phyloP scores from a whole-genome alignment of 345 rosid genomes.

The Gossypium herbaceum region DNA sequence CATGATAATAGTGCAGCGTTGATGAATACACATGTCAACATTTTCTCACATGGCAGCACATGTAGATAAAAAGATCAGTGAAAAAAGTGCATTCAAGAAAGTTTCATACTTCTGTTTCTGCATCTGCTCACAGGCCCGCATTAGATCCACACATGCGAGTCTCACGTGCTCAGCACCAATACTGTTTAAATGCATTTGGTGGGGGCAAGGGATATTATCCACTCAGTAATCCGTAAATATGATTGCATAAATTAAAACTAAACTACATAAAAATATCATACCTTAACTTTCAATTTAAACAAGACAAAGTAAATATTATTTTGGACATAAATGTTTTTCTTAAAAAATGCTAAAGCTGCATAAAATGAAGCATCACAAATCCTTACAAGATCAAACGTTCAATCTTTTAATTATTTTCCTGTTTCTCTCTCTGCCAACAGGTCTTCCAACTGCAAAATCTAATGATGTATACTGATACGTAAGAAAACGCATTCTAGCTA shows the following conservation, averaged over 20 bases:
- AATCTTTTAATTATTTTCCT: background rate
- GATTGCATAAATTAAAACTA: background rate
- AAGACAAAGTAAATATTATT: background rate
- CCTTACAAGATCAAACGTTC: background rate
- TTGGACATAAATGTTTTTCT: background rate
- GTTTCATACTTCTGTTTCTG: slow-evolving; percentile 27
- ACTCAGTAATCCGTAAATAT: background rate
- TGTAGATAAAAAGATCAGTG: background rate
- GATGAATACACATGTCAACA: background rate
- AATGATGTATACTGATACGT: background rate
- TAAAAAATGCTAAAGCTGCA: background rate
- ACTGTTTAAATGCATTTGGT: slow-evolving; percentile 21
- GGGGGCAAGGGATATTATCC: background rate
- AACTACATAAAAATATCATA: background rate
- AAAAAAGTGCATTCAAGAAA: slow-evolving; percentile 13
- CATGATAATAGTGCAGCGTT: background rate
- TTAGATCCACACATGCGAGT: slow-evolving; percentile 34
- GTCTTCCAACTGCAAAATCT: background rate
- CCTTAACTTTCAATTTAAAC: background rate
- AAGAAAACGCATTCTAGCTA: background rate
- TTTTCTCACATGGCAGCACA: slow-evolving; percentile 12
- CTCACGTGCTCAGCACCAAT: slow-evolving; percentile 48
- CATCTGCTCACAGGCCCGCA: slow-evolving; percentile 35
- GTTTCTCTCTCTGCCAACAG: slow-evolving; percentile 9
- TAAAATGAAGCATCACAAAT: background rate